phyloP scores from a whole-genome alignment of 2,329 filamentous ascomycete species.

The Penicillium sp. region DNA sequence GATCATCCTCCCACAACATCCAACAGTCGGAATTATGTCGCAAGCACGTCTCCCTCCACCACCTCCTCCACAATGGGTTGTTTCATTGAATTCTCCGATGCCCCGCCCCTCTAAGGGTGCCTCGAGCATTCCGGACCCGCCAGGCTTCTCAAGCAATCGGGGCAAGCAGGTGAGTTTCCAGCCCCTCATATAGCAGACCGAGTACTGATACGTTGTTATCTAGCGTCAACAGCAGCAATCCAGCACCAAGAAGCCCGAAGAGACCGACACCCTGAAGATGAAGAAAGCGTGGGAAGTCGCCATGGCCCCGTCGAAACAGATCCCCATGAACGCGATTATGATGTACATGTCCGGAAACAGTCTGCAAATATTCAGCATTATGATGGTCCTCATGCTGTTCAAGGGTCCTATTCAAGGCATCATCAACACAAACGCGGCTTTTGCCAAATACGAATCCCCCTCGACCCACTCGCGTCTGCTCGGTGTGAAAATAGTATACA shows the following conservation, averaged over 20 bases:
- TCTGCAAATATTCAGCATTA: conserved; percentile 98
- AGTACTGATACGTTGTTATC: conserved; percentile 1
- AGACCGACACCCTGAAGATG: conserved; percentile 93
- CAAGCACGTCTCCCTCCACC: conserved; percentile 35
- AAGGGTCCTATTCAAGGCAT: conserved; percentile 91
- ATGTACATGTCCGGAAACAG: conserved; percentile 99
- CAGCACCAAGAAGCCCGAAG: conserved; percentile 56
- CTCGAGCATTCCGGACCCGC: conserved; percentile 75
- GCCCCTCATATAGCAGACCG: conserved; percentile 1
- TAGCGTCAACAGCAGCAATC: conserved; percentile 35
- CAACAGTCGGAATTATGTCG: conserved; percentile 21
- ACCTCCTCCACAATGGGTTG: conserved; percentile 75
- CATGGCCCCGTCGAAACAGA: conserved; percentile 84
- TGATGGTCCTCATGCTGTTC: conserved; percentile 99
- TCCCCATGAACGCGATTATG: conserved; percentile 98
- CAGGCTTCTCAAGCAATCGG: conserved; percentile 69
- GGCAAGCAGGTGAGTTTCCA: conserved; percentile 54
- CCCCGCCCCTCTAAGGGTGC: conserved; percentile 62
- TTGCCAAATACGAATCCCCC: conserved; percentile 85
- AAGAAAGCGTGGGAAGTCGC: conserved; percentile 99
- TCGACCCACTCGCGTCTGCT: conserved; percentile 72
- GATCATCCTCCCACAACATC: conserved; percentile 8
- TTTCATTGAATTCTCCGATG: conserved; percentile 73
- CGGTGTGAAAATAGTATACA: conserved; percentile 82
- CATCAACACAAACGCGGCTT: conserved; percentile 79